Evolutionary conservation across 2,329 filamentous ascomycete species (phyloP).

Genomic region (Colletotrichum kahawae): DNA sequence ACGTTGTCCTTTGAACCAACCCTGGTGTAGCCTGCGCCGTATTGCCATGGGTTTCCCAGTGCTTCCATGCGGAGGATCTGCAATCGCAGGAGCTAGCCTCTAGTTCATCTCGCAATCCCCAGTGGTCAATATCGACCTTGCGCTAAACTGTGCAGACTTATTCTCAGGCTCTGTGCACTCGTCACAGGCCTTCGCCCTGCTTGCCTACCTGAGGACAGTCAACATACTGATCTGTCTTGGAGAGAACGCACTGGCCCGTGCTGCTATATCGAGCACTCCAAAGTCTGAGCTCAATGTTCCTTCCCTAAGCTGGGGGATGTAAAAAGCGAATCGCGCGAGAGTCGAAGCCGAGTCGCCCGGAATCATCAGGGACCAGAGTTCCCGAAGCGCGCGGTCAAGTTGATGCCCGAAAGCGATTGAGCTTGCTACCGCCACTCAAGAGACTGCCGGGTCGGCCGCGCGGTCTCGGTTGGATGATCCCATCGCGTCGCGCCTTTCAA

Average conservation of each 20-base stretch:
- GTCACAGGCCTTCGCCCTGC: not conserved
- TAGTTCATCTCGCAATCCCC: not conserved
- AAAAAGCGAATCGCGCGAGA: not conserved
- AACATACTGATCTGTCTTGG: not conserved
- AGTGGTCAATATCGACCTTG: not conserved
- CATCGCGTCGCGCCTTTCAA: not conserved
- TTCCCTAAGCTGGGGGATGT: not conserved
- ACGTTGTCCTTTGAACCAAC: not conserved
- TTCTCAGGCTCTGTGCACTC: not conserved
- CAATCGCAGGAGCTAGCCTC: not conserved
- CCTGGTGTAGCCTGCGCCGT: not conserved
- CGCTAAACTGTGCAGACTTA: not conserved
- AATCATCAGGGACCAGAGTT: not conserved
- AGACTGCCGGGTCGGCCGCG: not conserved
- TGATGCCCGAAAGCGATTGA: not conserved
- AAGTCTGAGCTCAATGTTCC: not conserved
- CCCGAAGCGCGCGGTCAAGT: not conserved
- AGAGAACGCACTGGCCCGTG: not conserved
- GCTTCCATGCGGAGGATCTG: conserved; percentile 3
- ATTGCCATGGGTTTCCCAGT: not conserved
- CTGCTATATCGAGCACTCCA: not conserved
- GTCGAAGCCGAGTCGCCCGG: not conserved
- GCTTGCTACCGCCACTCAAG: not conserved
- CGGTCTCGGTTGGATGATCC: not conserved
- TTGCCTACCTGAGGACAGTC: not conserved